A percentile compares a stretch with the other conserved stretches of the same genome.
These are phyloP conservation scores for Hemileccinum impolitum DNA, from an alignment of 768 basidiomycete species.

Conservation along the genomic window DNA sequence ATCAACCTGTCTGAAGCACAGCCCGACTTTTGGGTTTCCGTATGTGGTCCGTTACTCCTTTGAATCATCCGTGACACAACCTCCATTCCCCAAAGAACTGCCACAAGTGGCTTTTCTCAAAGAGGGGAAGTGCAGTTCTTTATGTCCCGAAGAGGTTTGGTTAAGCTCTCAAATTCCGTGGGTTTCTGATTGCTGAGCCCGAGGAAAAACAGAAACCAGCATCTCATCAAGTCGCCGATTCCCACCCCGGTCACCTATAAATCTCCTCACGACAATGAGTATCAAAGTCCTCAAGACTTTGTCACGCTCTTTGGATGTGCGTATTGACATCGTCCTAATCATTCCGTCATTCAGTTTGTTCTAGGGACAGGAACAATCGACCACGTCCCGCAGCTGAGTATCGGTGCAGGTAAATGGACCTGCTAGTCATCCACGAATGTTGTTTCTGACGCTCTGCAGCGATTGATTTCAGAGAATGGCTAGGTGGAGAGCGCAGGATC, in stretches of 20 bases:
- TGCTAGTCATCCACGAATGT: not conserved
- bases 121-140: slow-evolving; percentile 64
- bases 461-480: slow-evolving; percentile 63
- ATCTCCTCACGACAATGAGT: slow-evolving; percentile 40
- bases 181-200: not conserved
- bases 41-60: slow-evolving; percentile 30
- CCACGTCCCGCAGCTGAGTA: slow-evolving; percentile 48
- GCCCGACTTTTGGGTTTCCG: slow-evolving; percentile 80
- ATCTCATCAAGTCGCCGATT: slow-evolving; percentile 55
- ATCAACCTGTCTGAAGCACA: slow-evolving; percentile 52
- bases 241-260: slow-evolving; percentile 54
- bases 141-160: slow-evolving; percentile 66
- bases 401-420: slow-evolving; percentile 43
- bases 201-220: slow-evolving; percentile 50
- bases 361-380: slow-evolving; percentile 68
- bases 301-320: slow-evolving; percentile 48
- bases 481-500: slow-evolving; percentile 77
- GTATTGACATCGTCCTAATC: not conserved
- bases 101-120: slow-evolving; percentile 81
- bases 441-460: slow-evolving; percentile 39
- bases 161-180: not conserved
- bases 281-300: slow-evolving; percentile 36
- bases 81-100: slow-evolving; percentile 50
- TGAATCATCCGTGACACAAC: not conserved
- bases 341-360: not conserved